A percentile compares a stretch with the other conserved stretches of the same genome.
These are phyloP conservation scores for Lodderomyces theae DNA, from an alignment of 1,139 yeast species.

Conservation along the genomic window DNA sequence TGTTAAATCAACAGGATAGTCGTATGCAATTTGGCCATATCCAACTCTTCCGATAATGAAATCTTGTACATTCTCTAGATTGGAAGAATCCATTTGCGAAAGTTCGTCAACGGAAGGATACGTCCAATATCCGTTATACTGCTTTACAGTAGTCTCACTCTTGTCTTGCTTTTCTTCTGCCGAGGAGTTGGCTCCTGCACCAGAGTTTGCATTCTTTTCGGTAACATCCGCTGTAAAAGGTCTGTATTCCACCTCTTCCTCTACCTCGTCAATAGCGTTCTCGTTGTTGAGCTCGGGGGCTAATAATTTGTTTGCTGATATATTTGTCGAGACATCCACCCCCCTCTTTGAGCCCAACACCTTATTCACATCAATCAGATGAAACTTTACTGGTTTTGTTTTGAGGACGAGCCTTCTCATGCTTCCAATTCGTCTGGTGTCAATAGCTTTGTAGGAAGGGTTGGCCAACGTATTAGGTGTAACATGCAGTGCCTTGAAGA, in stretches of 20 bases:
- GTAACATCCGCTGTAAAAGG: constrained; percentile 7
- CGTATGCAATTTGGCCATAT: constrained; percentile 69
- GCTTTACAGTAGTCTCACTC: constrained; percentile 7
- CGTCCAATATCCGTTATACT: constrained; percentile 68
- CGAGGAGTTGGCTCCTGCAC: background rate
- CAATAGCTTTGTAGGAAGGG: constrained; percentile 17
- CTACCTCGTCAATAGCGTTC: constrained; percentile 21
- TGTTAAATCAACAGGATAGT: constrained; percentile 70
- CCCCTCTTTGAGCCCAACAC: constrained; percentile 36
- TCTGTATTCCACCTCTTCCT: constrained; percentile 17
- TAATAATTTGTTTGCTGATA: constrained; percentile 18
- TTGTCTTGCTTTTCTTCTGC: background rate
- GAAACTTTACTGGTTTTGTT: constrained; percentile 43
- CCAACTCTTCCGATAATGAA: constrained; percentile 70
- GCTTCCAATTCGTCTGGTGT: constrained; percentile 18
- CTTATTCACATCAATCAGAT: constrained; percentile 43
- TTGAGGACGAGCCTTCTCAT: constrained; percentile 40
- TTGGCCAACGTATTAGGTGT: constrained; percentile 16
- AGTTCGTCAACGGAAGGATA: constrained; percentile 65
- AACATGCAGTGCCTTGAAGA: constrained; percentile 2
- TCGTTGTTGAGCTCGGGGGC: constrained; percentile 19
- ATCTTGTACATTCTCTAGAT: constrained; percentile 58
- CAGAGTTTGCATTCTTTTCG: background rate
- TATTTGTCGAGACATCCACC: constrained; percentile 25
- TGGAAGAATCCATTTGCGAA: constrained; percentile 41